Conservation (phyloP, 2,329 filamentous ascomycete species). For the Alternaria panax region DNA sequence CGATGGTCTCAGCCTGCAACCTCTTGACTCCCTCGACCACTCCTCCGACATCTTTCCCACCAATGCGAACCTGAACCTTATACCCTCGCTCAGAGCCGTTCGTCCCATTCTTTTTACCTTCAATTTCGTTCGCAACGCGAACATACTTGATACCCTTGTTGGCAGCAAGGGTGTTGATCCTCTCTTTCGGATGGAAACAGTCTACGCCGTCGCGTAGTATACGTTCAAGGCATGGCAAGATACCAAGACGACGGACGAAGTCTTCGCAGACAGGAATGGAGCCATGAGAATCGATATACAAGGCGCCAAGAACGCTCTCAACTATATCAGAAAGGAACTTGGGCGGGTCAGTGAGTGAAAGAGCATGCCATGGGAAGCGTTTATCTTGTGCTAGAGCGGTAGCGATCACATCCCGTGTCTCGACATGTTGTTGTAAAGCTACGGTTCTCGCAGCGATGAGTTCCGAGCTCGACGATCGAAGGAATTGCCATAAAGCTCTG, state of each 20-base stretch:
- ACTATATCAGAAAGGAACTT: conserved; percentile 61
- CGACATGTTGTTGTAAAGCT: conserved; percentile 56
- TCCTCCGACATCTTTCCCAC: conserved; percentile 41
- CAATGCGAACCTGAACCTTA: conserved; percentile 47
- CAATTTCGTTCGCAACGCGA: conserved; percentile 24
- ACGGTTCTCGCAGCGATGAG: conserved; percentile 58
- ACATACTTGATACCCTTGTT: conserved; percentile 63
- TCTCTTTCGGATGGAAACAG: conserved; percentile 74
- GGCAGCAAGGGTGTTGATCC: conserved; percentile 67
- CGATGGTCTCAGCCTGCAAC: conserved; percentile 51
- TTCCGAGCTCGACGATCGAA: conserved; percentile 64
- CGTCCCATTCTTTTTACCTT: neutral
- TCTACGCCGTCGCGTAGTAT: conserved; percentile 59
- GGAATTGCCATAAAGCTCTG: conserved; percentile 70
- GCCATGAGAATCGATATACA: conserved; percentile 74
- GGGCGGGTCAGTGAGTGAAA: conserved; percentile 63
- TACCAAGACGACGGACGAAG: conserved; percentile 69
- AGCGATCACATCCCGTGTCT: conserved; percentile 59
- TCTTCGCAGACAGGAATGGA: conserved; percentile 58
- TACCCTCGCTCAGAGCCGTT: conserved; percentile 21
- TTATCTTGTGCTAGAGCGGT: conserved; percentile 58
- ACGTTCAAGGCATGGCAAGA: conserved; percentile 68
- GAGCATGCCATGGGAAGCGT: conserved; percentile 77
- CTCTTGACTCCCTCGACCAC: conserved; percentile 44
- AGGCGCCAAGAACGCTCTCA: conserved; percentile 79